Evolutionary conservation across 2,329 filamentous ascomycete species (phyloP).

Genomic region (Emericellopsis atlantica): DNA sequence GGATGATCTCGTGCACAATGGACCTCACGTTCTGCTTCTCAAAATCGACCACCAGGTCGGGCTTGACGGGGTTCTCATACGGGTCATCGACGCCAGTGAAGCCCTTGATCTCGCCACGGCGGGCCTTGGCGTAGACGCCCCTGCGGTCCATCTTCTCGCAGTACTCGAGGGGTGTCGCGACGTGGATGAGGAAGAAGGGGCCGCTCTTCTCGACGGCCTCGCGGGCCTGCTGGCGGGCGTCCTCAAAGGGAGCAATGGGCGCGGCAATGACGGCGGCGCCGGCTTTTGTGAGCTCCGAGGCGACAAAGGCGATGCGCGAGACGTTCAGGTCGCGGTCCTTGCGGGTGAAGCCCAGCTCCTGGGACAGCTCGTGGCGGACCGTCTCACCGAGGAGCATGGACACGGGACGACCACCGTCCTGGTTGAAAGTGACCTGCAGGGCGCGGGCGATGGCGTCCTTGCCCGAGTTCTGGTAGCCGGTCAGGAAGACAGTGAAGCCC

Average conservation of each 20-base stretch:
- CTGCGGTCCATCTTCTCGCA: conserved; percentile 91
- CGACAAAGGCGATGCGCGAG: conserved; percentile 89
- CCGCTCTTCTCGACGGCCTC: conserved; percentile 81
- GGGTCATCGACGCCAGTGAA: conserved; percentile 98
- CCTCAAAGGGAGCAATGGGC: conserved; percentile 87
- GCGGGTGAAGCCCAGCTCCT: conserved; percentile 88
- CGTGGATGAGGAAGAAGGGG: conserved; percentile 89
- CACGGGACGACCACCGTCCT: conserved; percentile 90
- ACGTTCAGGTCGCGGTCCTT: conserved; percentile 94
- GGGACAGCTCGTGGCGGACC: conserved; percentile 82
- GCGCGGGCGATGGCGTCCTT: conserved; percentile 96
- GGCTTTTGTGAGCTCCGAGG: conserved; percentile 83
- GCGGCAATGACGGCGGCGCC: conserved; percentile 93
- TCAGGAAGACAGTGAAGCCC: conserved; percentile 97
- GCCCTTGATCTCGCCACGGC: conserved; percentile 85
- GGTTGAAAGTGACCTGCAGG: conserved; percentile 92
- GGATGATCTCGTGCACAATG: conserved; percentile 91
- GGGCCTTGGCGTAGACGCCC: conserved; percentile 75
- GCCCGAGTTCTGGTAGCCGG: conserved; percentile 90
- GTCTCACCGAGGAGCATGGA: conserved; percentile 93
- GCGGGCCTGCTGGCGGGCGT: conserved; percentile 61
- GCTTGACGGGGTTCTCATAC: conserved; percentile 74
- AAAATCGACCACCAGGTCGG: conserved; percentile 73
- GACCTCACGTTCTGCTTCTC: conserved; percentile 82
- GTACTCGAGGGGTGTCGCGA: conserved; percentile 83